A percentile compares a stretch with the other conserved stretches of the same genome.
These are phyloP conservation scores for Trichophyton benhamiae DNA, from an alignment of 2,329 filamentous ascomycete genomes.

Conservation along the genomic window DNA sequence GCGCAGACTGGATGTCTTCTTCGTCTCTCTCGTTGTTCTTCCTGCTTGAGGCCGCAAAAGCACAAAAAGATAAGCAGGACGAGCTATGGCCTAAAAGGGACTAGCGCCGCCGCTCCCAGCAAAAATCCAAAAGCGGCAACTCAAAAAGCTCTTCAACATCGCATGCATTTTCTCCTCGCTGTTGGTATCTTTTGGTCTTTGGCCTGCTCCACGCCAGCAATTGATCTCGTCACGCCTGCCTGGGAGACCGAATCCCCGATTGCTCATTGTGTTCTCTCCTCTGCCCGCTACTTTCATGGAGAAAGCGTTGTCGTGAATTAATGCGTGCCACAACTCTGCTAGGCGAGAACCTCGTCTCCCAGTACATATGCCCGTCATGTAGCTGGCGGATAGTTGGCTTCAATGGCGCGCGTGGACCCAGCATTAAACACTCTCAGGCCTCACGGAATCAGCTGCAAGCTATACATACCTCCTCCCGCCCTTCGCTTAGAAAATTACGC, in stretches of 20 bases:
- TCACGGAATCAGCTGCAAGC: slow-evolving; percentile 5
- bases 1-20: neutral
- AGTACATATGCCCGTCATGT: slow-evolving; percentile 18
- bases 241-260: neutral
- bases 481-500: slow-evolving; percentile 2
- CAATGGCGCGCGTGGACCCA: slow-evolving; percentile 7
- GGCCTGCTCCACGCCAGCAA: neutral
- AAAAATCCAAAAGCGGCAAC: slow-evolving; percentile 2
- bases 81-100: slow-evolving; percentile 15
- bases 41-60: neutral
- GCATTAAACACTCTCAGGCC: neutral
- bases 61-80: neutral
- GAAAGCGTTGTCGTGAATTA: neutral
- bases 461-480: slow-evolving; percentile 5
- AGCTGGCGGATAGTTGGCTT: slow-evolving; percentile 12
- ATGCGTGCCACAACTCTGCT: slow-evolving; percentile 14
- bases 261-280: neutral
- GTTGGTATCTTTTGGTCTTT: neutral
- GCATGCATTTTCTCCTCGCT: neutral
- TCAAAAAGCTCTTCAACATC: neutral
- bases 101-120: slow-evolving; percentile 8
- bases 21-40: neutral
- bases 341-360: slow-evolving; percentile 22
- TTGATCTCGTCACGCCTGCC: neutral
- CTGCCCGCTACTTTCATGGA: neutral